Evolutionary conservation across 768 basidiomycete species (phyloP), one percentile per base, ranked within the genome.

Genomic region (Coprinopsis sp.): DNA sequence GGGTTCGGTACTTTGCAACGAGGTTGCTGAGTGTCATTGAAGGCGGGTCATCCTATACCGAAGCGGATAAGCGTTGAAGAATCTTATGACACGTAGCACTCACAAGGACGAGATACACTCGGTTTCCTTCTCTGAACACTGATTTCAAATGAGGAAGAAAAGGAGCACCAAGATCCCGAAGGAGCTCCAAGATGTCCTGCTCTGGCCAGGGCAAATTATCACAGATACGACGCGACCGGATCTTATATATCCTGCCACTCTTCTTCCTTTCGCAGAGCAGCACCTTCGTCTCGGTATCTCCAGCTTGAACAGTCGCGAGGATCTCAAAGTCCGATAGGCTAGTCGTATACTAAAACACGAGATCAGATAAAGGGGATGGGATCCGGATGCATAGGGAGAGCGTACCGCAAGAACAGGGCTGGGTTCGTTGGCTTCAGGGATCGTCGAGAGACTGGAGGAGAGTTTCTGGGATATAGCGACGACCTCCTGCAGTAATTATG

Each of bases 391-490:
- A 29, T 12, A 29, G 23, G 10, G 33, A 36, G 46, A 8, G 31
- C 55, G 22, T 37, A 64, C 63, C 28, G 57, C 48, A 22, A 44
- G 33, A 12, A 46, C 36, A 14, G 46, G 50, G 33, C 51, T 58
- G 8, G 51, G 39, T 27, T 65, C 62, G 27, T 44, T 37, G 16
- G 62, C 64, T 54, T 67, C 66, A 10, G 55, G 57, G 31, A 69
- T 68, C n/a, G 63, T 63, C 3, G 66, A 50, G 6, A 69, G 49
- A 10, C 55, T 57, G 11, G 52, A 51, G 36, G 58, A 60, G 14
- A 56, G 50, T 51, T 73, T 76, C 3, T 66, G 65, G 1, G 70
- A 69, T 50, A 79, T 66, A 12, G 77, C 59, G 51, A 77, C 55
- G 7, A 77, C 69, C 57, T 78, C 77, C 77, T 79, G 39, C 2